A percentile compares a stretch with the other conserved stretches of the same genome.
phyloP scores from a whole-genome alignment of 768 basidiomycete species.

The Suillus clintonianus region DNA sequence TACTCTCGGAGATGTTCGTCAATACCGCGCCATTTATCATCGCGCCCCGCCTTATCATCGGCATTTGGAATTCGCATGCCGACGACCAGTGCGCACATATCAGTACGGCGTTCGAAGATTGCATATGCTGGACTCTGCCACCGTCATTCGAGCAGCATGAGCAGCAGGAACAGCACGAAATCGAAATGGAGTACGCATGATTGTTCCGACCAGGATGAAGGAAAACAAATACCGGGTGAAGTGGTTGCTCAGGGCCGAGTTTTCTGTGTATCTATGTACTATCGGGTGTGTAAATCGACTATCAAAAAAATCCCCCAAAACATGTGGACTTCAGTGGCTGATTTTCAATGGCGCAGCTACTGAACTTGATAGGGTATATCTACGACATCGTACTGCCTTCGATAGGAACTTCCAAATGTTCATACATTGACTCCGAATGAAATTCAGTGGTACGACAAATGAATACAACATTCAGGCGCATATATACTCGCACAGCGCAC shows the following conservation, averaged over 20 bases:
- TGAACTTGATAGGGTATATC: not conserved
- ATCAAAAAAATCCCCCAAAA: too few species aligned
- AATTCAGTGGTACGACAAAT: not conserved
- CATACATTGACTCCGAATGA: not conserved
- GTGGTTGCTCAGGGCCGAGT: not conserved
- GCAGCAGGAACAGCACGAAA: too few species aligned
- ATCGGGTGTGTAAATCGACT: not conserved
- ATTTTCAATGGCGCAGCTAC: not conserved
- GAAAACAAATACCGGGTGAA: not conserved
- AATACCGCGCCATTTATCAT: not conserved
- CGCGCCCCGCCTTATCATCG: not conserved
- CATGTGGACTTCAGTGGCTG: not conserved
- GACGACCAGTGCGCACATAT: not conserved
- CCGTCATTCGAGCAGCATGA: not conserved
- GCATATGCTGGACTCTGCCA: not conserved
- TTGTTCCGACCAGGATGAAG: not conserved
- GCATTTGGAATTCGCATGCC: not conserved
- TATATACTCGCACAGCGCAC: not conserved
- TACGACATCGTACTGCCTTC: not conserved
- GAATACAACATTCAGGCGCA: not conserved
- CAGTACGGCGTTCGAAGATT: not conserved
- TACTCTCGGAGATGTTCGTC: not conserved
- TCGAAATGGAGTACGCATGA: not conserved
- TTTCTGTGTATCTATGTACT: not conserved
- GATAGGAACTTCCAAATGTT: not conserved